phyloP scores from a whole-genome alignment of 495 filamentous ascomycete species.

The Entonaema liquescens region DNA sequence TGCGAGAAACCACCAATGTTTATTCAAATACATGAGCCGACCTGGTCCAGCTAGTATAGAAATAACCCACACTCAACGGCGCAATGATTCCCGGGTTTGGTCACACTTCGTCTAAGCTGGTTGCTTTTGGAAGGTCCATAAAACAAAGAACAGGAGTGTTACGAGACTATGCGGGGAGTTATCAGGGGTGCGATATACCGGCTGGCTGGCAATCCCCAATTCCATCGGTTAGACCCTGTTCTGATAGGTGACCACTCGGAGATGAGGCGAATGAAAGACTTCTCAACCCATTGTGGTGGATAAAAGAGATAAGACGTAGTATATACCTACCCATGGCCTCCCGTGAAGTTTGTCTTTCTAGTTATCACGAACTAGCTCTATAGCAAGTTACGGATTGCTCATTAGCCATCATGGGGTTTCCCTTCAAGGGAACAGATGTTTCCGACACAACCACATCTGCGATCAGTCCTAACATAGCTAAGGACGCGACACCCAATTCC shows the following conservation, averaged over 20 bases:
- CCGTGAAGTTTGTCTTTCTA: background rate
- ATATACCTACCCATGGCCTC: constrained; percentile 4
- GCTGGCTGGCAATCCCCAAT: constrained; percentile 5
- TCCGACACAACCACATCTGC: constrained; percentile 20
- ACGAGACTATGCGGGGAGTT: constrained; percentile 11
- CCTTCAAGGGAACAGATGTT: constrained; percentile 17
- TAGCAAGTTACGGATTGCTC: background rate
- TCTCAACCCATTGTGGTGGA: constrained; percentile 3
- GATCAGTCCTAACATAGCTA: constrained; percentile 18
- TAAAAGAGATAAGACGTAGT: constrained; percentile 29
- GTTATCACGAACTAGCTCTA: background rate
- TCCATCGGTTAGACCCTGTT: constrained; percentile 4
- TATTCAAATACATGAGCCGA: constrained; percentile 16
- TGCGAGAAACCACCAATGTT: constrained; percentile 22
- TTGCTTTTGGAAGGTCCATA: constrained; percentile 38
- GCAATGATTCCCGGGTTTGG: constrained; percentile 13
- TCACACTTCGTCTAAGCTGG: constrained; percentile 12
- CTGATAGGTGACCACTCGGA: constrained; percentile 26
- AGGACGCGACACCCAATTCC: constrained; percentile 15
- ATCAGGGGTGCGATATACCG: constrained; percentile 17
- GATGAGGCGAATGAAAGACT: background rate
- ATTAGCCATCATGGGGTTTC: constrained; percentile 29
- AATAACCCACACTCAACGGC: background rate
- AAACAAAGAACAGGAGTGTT: constrained; percentile 10
- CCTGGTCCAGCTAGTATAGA: constrained; percentile 14